Evolutionary conservation across 768 basidiomycete genomes (phyloP), one percentile per base, ranked within the genome.

Genomic region (Hydnomerulius pinastri): DNA sequence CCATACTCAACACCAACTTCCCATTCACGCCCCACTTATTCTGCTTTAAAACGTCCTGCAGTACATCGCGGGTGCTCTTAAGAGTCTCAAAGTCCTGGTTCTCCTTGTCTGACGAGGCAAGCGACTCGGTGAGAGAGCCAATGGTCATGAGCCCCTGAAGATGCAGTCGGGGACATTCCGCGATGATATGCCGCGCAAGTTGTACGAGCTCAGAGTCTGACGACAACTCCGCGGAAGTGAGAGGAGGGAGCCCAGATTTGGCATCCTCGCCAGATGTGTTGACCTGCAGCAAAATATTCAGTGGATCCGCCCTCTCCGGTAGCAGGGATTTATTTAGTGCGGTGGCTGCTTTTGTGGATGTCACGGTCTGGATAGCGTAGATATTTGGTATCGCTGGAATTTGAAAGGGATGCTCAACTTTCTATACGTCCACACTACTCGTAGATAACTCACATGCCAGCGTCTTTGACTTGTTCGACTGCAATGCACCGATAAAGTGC

Each of bases 121-220:
- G 75, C 3, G 92, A 93, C 54, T 83, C 77, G 30, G 83, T 77
- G 45, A 90, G 76, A 15, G 92, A 82, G 1, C 97, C 97, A 58
- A 99, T 98, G 1, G 97, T 98, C 97, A 99, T 99, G 41, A 99
- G 71, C 4, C 97, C 97, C 43, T 85, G 81, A 4, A 98, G 72
- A 18, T 75, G 79, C 25, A 99, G 77, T 15, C 73, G 75, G 1
- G 91, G 88, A 68, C 97, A 99, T 25, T 76, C 69, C 1, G 68
- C 63, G 39, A 97, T 57, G 65, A 99, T 75, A 59, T 90, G 81
- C 46, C 67, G 71, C 4, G 90, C 93, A 18, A 98, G 79, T 37
- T 77, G 73, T 36, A 77, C 67, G 27, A 92, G 73, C 21, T 89
- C 89, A 3, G 77, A 73, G 8, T 68, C 62, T 15, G 50, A 25